Evolutionary conservation across 176 grass and related monocot species (phyloP).

Genomic region (Carex pumila): DNA sequence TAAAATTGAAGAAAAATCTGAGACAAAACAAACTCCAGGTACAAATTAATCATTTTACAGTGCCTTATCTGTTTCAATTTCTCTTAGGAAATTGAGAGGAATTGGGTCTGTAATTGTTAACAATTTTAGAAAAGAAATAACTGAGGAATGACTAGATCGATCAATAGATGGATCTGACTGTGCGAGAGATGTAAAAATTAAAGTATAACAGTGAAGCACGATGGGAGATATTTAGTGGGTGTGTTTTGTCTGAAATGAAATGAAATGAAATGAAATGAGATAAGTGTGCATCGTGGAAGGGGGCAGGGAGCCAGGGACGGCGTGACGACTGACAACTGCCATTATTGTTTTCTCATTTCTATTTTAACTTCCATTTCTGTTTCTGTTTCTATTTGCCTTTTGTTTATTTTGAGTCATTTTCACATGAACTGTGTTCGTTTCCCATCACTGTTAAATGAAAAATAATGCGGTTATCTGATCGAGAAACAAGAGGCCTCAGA

Average conservation of each 20-base stretch:
- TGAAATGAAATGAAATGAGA: not conserved
- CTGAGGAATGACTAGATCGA: slow-evolving; percentile 4
- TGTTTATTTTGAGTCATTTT: not conserved
- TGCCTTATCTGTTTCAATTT: not conserved
- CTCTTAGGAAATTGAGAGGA: not conserved
- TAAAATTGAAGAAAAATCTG: not conserved
- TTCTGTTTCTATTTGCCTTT: not conserved
- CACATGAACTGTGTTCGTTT: not conserved
- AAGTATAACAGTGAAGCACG: not conserved
- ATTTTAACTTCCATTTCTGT: not conserved
- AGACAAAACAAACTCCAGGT: not conserved
- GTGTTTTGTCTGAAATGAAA: not conserved
- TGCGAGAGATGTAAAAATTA: not conserved
- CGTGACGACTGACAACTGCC: slow-evolving; percentile 22
- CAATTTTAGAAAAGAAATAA: not conserved
- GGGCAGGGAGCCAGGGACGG: not conserved
- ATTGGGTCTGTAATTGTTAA: not conserved
- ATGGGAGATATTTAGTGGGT: not conserved
- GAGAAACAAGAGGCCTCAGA: not conserved
- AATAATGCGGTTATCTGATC: not conserved
- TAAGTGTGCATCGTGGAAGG: not conserved
- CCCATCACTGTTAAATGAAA: not conserved
- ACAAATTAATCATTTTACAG: not conserved
- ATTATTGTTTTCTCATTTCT: slow-evolving; percentile 12
- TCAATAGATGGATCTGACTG: slow-evolving; percentile 10